Evolutionary conservation across 2,329 filamentous ascomycete species (phyloP).

Genomic region (Pseudogymnoascus sp.): DNA sequence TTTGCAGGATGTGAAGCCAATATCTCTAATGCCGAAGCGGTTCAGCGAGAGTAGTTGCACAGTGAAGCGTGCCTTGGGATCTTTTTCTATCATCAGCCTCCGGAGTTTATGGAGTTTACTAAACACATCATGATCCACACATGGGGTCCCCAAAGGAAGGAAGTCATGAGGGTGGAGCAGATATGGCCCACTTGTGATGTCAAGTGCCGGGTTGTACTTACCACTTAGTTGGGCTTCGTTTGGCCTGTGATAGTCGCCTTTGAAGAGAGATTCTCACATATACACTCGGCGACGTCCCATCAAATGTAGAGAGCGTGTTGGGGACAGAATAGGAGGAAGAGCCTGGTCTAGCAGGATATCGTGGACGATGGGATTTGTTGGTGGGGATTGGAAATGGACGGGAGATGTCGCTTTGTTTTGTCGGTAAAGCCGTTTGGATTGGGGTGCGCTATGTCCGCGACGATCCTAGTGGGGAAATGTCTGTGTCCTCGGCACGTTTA

Average conservation of each 20-base stretch:
- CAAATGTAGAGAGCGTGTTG: neutral
- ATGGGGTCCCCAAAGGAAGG: neutral
- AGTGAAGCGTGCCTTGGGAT: neutral
- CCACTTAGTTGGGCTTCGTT: neutral
- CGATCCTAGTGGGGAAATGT: constrained; percentile 6
- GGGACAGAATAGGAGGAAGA: neutral
- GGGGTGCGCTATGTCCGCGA: constrained; percentile 6
- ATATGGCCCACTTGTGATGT: constrained; percentile 6
- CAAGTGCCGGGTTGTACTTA: constrained; percentile 3
- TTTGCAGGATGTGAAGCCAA: neutral
- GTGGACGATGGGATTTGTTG: neutral
- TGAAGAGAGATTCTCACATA: neutral
- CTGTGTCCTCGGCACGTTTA: constrained; percentile 6
- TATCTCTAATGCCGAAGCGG: neutral
- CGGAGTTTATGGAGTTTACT: neutral
- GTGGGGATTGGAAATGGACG: neutral
- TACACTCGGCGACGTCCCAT: neutral
- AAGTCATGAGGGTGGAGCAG: constrained; percentile 1
- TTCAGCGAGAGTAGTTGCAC: neutral
- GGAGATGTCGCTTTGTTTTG: constrained; percentile 6
- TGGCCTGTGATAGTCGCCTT: neutral
- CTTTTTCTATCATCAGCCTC: constrained; percentile 5
- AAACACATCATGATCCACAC: neutral
- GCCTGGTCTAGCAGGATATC: neutral
- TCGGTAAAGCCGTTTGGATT: constrained; percentile 3